Percentiles rank a stretch among this genome's conserved stretches.
phyloP scores from a whole-genome alignment of 2,329 filamentous ascomycete species.

The Purpureocillium takamizusanense region DNA sequence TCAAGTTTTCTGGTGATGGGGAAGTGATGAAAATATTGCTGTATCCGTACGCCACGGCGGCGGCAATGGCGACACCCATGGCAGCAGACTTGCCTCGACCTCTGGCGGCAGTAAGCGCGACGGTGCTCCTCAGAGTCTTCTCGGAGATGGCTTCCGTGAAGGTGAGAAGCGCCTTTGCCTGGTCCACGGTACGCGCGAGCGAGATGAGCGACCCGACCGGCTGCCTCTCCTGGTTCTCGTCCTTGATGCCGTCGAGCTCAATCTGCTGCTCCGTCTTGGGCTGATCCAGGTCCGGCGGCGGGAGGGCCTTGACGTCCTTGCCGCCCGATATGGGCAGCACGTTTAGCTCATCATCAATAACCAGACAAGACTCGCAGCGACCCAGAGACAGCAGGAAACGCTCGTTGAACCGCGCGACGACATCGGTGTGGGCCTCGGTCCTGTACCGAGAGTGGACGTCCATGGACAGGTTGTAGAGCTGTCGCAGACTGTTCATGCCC shows the following conservation, averaged over 20 bases:
- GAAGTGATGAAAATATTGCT: slow-evolving; percentile 99
- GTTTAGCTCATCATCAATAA: slow-evolving; percentile 96
- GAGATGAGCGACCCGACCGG: slow-evolving; percentile 77
- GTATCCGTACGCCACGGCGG: slow-evolving; percentile 91
- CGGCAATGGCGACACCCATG: slow-evolving; percentile 86
- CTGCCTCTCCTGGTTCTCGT: slow-evolving; percentile 74
- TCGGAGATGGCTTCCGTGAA: slow-evolving; percentile 95
- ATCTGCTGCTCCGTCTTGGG: slow-evolving; percentile 61
- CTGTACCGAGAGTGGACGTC: slow-evolving; percentile 94
- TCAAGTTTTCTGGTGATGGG: slow-evolving; percentile 94
- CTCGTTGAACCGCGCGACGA: slow-evolving; percentile 94
- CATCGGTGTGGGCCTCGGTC: slow-evolving; percentile 91
- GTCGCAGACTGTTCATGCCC: slow-evolving; percentile 94
- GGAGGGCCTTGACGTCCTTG: slow-evolving; percentile 76
- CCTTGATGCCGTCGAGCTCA: slow-evolving; percentile 81
- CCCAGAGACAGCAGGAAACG: slow-evolving; percentile 91
- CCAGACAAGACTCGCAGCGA: slow-evolving; percentile 88
- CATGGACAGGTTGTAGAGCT: slow-evolving; percentile 95
- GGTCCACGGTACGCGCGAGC: slow-evolving; percentile 84
- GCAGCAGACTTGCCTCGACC: slow-evolving; percentile 96
- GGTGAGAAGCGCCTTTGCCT: slow-evolving; percentile 91
- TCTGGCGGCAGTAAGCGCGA: slow-evolving; percentile 85
- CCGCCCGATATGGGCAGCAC: slow-evolving; percentile 94
- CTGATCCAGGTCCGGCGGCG: slow-evolving; percentile 65
- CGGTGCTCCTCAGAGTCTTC: slow-evolving; percentile 89